Evolutionary conservation across 2,329 filamentous ascomycete genomes (phyloP).

Genomic region (Periconia macrospinosa): DNA sequence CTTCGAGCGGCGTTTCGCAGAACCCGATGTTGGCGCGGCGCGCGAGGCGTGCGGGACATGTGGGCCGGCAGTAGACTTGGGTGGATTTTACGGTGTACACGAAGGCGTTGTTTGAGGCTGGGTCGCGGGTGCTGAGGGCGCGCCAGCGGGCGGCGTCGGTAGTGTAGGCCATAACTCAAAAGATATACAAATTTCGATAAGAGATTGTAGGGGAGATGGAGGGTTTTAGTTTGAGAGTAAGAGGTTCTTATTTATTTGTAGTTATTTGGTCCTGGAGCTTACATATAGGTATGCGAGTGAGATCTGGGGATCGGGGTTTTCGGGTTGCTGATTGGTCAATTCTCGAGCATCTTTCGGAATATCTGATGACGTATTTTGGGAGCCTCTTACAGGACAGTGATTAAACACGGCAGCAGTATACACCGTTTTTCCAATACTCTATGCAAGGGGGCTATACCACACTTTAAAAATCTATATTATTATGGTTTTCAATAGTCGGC

Average conservation of each 20-base stretch:
- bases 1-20: constrained; percentile 51
- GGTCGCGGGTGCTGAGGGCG: constrained; percentile 50
- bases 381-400: no score
- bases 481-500: no score
- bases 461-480: no score
- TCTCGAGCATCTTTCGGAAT: constrained; percentile 15
- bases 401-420: no score
- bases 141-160: constrained; percentile 40
- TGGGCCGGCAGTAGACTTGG: constrained; percentile 63
- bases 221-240: no score
- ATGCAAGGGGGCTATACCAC: no score
- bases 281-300: no score
- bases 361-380: constrained; percentile 10
- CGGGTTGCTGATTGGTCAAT: constrained; percentile 20
- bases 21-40: constrained; percentile 61
- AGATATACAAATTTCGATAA: no score
- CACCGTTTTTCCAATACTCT: no score
- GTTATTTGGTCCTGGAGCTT: no score
- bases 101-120: constrained; percentile 50
- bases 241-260: no score
- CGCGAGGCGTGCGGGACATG: constrained; percentile 62
- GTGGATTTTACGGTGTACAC: constrained; percentile 61
- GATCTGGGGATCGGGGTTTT: no score
- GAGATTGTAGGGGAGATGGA: background rate
- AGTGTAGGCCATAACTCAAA: constrained; percentile 35